Conservation (phyloP, 805 yeast genomes). For the Cyberlindnera subsufficiens region DNA sequence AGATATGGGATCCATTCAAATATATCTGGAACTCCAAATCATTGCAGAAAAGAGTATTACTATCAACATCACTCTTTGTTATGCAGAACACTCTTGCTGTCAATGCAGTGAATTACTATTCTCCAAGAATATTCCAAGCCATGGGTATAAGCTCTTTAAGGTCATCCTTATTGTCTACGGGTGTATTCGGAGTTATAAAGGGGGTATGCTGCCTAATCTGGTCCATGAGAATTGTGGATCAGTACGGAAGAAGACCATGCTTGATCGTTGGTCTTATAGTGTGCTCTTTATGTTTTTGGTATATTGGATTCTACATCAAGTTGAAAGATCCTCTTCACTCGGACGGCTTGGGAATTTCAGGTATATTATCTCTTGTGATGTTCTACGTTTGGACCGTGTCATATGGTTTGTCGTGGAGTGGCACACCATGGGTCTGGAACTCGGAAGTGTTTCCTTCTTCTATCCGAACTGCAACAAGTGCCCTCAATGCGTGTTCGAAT, state of each 20-base stretch:
- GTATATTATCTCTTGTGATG: slow-evolving; percentile 9
- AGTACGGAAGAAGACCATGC: slow-evolving; percentile 13
- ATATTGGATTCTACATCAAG: slow-evolving; percentile 15
- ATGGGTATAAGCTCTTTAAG: slow-evolving; percentile 40
- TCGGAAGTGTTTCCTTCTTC: slow-evolving; percentile 14
- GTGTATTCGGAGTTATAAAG: slow-evolving; percentile 47
- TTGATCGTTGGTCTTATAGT: slow-evolving; percentile 8
- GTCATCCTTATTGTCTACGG: slow-evolving; percentile 43
- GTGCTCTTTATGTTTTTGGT: slow-evolving; percentile 11
- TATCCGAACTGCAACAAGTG: slow-evolving; percentile 7
- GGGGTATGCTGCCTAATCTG: slow-evolving; percentile 6
- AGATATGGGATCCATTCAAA: slow-evolving; percentile 33
- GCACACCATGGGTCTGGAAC: slow-evolving; percentile 18
- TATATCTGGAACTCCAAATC: slow-evolving; percentile 26
- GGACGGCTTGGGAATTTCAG: slow-evolving; percentile 5
- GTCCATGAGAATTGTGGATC: slow-evolving; percentile 12
- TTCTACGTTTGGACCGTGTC: slow-evolving; percentile 16
- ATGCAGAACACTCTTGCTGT: slow-evolving; percentile 44
- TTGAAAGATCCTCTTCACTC: slow-evolving; percentile 4
- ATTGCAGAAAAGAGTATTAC: slow-evolving; percentile 28
- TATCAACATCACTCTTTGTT: slow-evolving; percentile 33
- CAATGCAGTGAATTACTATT: slow-evolving; percentile 45
- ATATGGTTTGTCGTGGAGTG: slow-evolving; percentile 13
- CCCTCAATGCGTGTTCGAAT: slow-evolving; percentile 11
- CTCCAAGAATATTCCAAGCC: slow-evolving; percentile 43